Evolutionary conservation across 164 flowering plant genomes (phyloP).

Genomic region (Euptelea pleiosperma): DNA sequence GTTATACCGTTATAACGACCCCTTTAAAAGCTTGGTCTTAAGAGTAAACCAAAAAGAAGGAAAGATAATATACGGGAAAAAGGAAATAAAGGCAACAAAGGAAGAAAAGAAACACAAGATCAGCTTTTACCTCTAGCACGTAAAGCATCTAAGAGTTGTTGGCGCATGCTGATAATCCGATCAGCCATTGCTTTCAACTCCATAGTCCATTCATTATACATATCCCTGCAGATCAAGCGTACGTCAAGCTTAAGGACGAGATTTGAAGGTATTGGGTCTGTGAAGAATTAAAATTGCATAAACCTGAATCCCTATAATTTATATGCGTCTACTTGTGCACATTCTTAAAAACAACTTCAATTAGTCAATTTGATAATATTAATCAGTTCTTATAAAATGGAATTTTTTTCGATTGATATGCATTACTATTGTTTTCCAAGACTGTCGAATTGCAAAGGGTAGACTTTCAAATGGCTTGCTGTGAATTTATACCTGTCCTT

Average conservation of each 20-base stretch:
- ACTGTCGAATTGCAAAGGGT: background rate
- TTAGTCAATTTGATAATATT: no score
- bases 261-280: background rate
- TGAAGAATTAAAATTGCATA: background rate
- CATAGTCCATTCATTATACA: slow-evolving; percentile 88
- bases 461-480: background rate
- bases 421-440: background rate
- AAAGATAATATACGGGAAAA: no score
- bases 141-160: slow-evolving; percentile 75
- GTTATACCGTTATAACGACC: no score
- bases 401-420: no score
- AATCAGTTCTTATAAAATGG: no score
- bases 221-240: slow-evolving; percentile 39
- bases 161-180: slow-evolving; percentile 91
- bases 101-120: background rate
- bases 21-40: no score
- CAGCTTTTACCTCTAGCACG: slow-evolving; percentile 56
- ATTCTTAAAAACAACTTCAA: no score
- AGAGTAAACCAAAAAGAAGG: no score
- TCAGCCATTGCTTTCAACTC: slow-evolving; percentile 99
- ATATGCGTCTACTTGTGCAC: background rate
- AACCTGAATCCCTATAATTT: background rate
- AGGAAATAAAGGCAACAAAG: background rate
- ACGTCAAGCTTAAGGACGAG: background rate
- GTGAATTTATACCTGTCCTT: slow-evolving; percentile 58